A percentile compares a stretch with the other conserved stretches of the same genome.
Conservation (phyloP, 257 asterid genomes). For the Solanum bulbocastanum region DNA sequence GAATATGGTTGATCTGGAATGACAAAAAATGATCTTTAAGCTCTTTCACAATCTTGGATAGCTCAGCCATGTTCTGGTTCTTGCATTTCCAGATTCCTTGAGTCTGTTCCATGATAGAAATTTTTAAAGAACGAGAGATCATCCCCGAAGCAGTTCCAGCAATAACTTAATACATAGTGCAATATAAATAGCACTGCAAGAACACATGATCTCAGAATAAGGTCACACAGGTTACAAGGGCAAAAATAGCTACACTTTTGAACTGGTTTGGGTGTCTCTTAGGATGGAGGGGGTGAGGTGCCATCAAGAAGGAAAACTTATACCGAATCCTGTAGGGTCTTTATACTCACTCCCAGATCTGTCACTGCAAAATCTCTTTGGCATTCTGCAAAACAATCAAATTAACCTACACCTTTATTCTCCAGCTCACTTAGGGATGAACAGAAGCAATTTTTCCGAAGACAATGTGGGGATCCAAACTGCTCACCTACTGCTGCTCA, state of each 20-base stretch:
- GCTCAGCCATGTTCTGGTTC: constrained; percentile 83
- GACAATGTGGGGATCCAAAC: not conserved
- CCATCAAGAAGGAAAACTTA: not conserved
- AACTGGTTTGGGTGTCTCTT: not conserved
- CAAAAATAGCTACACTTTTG: not conserved
- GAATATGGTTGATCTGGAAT: constrained; percentile 70
- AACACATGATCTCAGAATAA: not conserved
- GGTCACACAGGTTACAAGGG: not conserved
- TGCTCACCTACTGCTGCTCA: not conserved
- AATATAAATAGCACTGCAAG: not conserved
- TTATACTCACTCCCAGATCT: not conserved
- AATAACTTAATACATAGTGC: not conserved
- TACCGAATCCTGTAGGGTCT: not conserved
- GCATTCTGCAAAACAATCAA: not conserved
- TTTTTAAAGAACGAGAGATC: not conserved
- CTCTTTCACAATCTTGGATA: constrained; percentile 87
- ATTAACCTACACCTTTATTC: not conserved
- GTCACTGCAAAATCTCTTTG: not conserved
- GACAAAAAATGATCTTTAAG: constrained; percentile 70
- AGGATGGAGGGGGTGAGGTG: not conserved
- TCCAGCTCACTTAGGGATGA: not conserved
- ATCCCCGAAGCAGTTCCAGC: not conserved
- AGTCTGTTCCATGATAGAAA: constrained; percentile 35
- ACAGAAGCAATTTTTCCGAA: not conserved
- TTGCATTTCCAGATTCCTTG: constrained; percentile 93